Conservation (phyloP, 2,329 filamentous ascomycete genomes). For the Nothophoma quercina region DNA sequence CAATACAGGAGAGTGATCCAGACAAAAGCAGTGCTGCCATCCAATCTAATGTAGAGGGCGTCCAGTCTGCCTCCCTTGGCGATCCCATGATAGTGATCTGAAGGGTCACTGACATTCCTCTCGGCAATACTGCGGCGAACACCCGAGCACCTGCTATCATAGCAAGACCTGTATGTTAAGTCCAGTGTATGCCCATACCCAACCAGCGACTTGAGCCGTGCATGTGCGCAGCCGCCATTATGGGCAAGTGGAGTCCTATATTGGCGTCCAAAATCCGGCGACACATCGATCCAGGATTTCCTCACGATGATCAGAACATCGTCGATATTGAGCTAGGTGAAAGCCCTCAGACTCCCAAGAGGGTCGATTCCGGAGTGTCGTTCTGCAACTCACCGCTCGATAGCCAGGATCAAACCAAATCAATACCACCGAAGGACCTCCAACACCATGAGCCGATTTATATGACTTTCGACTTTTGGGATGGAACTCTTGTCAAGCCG, state of each 20-base stretch:
- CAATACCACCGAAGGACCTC: background rate
- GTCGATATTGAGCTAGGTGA: background rate
- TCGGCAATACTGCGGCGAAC: slow-evolving; percentile 8
- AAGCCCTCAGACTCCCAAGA: background rate
- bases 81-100: background rate
- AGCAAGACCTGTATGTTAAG: background rate
- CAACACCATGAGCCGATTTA: background rate
- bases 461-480: slow-evolving; percentile 8
- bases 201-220: too few species aligned
- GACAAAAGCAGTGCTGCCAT: background rate
- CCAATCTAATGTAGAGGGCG: background rate
- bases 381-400: background rate
- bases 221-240: too few species aligned
- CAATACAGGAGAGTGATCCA: background rate
- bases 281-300: too few species aligned
- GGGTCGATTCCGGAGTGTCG: background rate
- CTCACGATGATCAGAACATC: background rate
- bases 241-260: too few species aligned
- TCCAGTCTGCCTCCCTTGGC: background rate
- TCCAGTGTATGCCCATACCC: too few species aligned
- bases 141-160: background rate
- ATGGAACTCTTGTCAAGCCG: slow-evolving; percentile 7
- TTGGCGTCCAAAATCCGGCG: too few species aligned
- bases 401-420: background rate
- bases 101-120: slow-evolving; percentile 3